Percentiles rank a stretch among this genome's conserved stretches.
Conservation (phyloP, 2,329 filamentous ascomycete species). For the Ophiostoma piceae region DNA sequence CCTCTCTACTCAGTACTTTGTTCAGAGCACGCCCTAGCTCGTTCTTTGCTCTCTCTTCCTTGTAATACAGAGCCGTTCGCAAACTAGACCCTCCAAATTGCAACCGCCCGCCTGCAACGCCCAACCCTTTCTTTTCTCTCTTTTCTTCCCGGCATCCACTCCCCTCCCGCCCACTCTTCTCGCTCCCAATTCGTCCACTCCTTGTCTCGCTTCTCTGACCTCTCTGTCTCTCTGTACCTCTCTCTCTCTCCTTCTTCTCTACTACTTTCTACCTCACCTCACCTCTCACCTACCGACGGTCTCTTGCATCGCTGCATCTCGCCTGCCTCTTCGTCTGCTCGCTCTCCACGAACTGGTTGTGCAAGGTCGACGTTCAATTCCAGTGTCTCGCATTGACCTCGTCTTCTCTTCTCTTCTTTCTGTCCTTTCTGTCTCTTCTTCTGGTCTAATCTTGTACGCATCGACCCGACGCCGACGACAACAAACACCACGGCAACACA, state of each 20-base stretch:
- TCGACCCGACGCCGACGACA: slow-evolving; percentile 14
- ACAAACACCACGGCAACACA: slow-evolving; percentile 14
- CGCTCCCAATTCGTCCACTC: background rate
- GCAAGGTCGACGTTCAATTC: background rate
- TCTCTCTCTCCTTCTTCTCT: background rate
- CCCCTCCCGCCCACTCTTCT: background rate
- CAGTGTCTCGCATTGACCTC: slow-evolving; percentile 5
- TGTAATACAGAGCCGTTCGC: background rate
- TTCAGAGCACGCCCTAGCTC: background rate
- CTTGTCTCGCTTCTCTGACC: slow-evolving; percentile 1
- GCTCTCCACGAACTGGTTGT: slow-evolving; percentile 8
- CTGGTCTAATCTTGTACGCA: background rate
- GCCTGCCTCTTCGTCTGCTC: slow-evolving; percentile 5
- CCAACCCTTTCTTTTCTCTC: background rate
- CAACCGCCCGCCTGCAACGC: slow-evolving; percentile 5
- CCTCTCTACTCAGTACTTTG: too few relatives aligned
- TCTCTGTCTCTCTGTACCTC: background rate
- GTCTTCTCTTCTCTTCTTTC: slow-evolving; percentile 1
- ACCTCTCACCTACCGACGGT: background rate
- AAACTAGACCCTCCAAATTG: background rate
- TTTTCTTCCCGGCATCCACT: slow-evolving; percentile 5
- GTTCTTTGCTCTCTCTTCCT: background rate
- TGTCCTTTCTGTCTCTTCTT: background rate
- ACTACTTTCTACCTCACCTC: background rate
- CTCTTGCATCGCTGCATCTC: slow-evolving; percentile 8